phyloP scores from a whole-genome alignment of 768 basidiomycete species.

The Pisolithus marmoratus region DNA sequence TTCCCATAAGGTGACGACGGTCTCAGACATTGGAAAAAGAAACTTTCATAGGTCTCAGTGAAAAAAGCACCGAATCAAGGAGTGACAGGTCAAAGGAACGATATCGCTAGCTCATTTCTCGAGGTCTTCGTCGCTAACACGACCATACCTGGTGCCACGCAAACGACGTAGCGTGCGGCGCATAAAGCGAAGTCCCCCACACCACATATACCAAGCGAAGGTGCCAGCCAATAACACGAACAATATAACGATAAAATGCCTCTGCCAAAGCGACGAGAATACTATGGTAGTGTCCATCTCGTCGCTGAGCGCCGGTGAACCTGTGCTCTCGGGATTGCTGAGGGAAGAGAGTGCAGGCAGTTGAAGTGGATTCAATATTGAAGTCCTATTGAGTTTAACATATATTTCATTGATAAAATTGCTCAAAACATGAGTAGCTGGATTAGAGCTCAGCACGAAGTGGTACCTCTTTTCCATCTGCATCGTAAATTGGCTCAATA shows the following conservation, averaged over 20 bases:
- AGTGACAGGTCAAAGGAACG: too few relatives aligned
- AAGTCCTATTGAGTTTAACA: slow-evolving; percentile 45
- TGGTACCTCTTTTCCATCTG: slow-evolving; percentile 85
- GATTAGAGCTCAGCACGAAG: slow-evolving; percentile 88
- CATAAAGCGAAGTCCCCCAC: slow-evolving; percentile 38
- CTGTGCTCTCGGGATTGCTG: too few relatives aligned
- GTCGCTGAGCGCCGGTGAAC: slow-evolving; percentile 1
- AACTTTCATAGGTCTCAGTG: too few relatives aligned
- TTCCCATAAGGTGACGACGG: too few relatives aligned
- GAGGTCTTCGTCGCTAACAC: slow-evolving; percentile 43
- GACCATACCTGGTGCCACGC: slow-evolving; percentile 36
- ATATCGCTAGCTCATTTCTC: slow-evolving; percentile 37
- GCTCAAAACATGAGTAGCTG: slow-evolving; percentile 32
- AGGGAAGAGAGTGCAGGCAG: slow-evolving; percentile 4
- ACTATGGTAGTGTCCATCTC: slow-evolving; percentile 6
- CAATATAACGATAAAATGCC: slow-evolving; percentile 17
- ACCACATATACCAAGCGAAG: slow-evolving; percentile 42
- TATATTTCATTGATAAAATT: slow-evolving; percentile 48
- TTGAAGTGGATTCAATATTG: slow-evolving; percentile 14
- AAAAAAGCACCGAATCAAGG: too few relatives aligned
- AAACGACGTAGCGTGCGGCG: slow-evolving; percentile 38
- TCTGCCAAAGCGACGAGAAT: slow-evolving; percentile 8
- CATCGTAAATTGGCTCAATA: slow-evolving; percentile 48
- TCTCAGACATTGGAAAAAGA: too few relatives aligned
- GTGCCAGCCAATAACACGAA: slow-evolving; percentile 40